These are phyloP conservation scores for Leptosphaerulina australis DNA, from an alignment of 2,329 filamentous ascomycete species.

Conservation along the genomic window DNA sequence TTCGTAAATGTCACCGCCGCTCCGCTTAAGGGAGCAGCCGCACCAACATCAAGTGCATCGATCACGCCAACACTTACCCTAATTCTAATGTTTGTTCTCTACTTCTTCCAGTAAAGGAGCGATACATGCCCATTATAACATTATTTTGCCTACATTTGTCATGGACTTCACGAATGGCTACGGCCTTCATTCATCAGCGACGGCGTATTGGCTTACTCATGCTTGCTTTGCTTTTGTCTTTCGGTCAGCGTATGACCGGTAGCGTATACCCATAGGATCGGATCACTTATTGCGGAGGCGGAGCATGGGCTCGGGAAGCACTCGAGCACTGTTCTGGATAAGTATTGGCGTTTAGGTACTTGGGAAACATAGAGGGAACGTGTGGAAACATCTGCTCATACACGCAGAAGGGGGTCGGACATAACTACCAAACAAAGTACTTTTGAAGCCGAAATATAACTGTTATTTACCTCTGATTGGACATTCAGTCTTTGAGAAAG, in stretches of 20 bases:
- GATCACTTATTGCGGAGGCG: slow-evolving; percentile 8
- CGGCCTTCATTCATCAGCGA: slow-evolving; percentile 45
- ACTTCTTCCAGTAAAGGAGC: slow-evolving; percentile 38
- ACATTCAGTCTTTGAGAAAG: not conserved
- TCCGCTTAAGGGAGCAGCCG: slow-evolving; percentile 41
- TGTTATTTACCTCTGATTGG: slow-evolving; percentile 7
- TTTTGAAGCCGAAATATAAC: not conserved
- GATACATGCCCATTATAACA: slow-evolving; percentile 16
- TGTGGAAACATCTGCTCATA: not conserved
- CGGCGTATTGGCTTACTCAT: slow-evolving; percentile 36
- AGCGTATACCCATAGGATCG: slow-evolving; percentile 30
- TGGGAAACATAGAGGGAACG: not conserved
- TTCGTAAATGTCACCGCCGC: slow-evolving; percentile 61
- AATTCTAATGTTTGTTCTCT: slow-evolving; percentile 45
- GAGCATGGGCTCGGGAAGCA: slow-evolving; percentile 15
- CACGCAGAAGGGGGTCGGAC: not conserved
- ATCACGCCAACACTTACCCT: slow-evolving; percentile 41
- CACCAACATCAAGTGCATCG: slow-evolving; percentile 26
- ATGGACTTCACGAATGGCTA: slow-evolving; percentile 26
- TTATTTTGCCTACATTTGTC: slow-evolving; percentile 31
- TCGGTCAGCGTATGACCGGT: slow-evolving; percentile 12
- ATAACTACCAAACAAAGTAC: not conserved
- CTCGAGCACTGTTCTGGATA: not conserved
- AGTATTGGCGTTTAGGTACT: slow-evolving; percentile 3
- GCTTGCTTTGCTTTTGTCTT: slow-evolving; percentile 20